These are phyloP conservation scores for Agrocybe praecox DNA, from an alignment of 768 basidiomycete species.

Conservation along the genomic window DNA sequence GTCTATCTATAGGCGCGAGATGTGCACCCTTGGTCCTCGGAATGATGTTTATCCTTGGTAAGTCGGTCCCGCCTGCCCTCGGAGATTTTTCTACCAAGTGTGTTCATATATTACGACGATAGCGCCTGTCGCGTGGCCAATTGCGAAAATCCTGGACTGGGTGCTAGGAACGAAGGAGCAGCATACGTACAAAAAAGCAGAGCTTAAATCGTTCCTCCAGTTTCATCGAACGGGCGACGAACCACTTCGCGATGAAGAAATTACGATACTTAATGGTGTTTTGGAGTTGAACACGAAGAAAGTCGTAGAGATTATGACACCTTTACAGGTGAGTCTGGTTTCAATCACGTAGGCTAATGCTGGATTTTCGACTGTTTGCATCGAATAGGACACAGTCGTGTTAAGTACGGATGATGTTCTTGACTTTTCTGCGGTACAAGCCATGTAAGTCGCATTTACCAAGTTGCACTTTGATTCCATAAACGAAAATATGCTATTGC, in stretches of 20 bases:
- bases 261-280: slow-evolving; percentile 79
- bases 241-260: slow-evolving; percentile 79
- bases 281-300: slow-evolving; percentile 76
- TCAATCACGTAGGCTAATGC: background rate
- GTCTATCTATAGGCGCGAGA: slow-evolving; percentile 76
- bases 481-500: background rate
- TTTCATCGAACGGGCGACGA: slow-evolving; percentile 82
- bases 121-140: slow-evolving; percentile 84
- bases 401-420: slow-evolving; percentile 77
- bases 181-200: slow-evolving; percentile 81
- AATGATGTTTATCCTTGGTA: slow-evolving; percentile 69
- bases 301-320: slow-evolving; percentile 81
- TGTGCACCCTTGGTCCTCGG: slow-evolving; percentile 75
- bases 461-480: background rate
- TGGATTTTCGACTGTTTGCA: slow-evolving; percentile 7
- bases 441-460: slow-evolving; percentile 47
- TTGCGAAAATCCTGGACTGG: slow-evolving; percentile 81
- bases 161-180: slow-evolving; percentile 76
- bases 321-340: slow-evolving; percentile 53
- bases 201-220: slow-evolving; percentile 76
- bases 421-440: slow-evolving; percentile 77
- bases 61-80: slow-evolving; percentile 28
- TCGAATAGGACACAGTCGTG: slow-evolving; percentile 74
- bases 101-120: too few relatives aligned
- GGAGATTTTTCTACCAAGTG: background rate